These are phyloP conservation scores for Talaromyces sp. DNA, from an alignment of 2,329 filamentous ascomycete genomes.

Conservation along the genomic window DNA sequence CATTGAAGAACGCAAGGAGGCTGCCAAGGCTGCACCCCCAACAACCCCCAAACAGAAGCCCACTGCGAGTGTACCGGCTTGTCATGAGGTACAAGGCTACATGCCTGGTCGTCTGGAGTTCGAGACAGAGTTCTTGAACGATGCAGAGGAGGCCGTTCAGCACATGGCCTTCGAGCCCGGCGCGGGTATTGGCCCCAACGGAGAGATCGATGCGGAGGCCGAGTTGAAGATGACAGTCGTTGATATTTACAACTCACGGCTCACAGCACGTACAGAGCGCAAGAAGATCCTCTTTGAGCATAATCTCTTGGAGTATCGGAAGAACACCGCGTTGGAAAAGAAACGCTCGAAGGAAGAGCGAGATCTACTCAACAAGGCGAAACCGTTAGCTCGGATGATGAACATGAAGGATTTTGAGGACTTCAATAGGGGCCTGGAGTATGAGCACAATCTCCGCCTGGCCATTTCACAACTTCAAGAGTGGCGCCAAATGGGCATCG, in stretches of 20 bases:
- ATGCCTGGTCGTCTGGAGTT: constrained; percentile 98
- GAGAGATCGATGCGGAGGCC: constrained; percentile 91
- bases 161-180: constrained; percentile 98
- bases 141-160: constrained; percentile 96
- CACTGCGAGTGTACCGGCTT: constrained; percentile 90
- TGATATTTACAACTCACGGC: constrained; percentile 92
- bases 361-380: constrained; percentile 87
- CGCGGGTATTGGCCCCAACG: constrained; percentile 86
- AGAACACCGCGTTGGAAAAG: constrained; percentile 88
- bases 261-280: constrained; percentile 87
- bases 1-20: constrained; percentile 89
- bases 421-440: constrained; percentile 80
- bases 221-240: constrained; percentile 97
- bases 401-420: constrained; percentile 86
- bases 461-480: constrained; percentile 91
- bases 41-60: constrained; percentile 92
- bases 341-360: constrained; percentile 94
- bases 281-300: constrained; percentile 98
- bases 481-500: constrained; percentile 84
- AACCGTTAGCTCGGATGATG: constrained; percentile 97
- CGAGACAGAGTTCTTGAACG: constrained; percentile 95
- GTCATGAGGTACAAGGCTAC: constrained; percentile 97
- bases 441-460: constrained; percentile 87
- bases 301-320: constrained; percentile 87
- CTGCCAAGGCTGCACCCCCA: constrained; percentile 78